These are phyloP conservation scores for Penicillium brevicompactum DNA, from an alignment of 2,329 filamentous ascomycete species.

Conservation along the genomic window DNA sequence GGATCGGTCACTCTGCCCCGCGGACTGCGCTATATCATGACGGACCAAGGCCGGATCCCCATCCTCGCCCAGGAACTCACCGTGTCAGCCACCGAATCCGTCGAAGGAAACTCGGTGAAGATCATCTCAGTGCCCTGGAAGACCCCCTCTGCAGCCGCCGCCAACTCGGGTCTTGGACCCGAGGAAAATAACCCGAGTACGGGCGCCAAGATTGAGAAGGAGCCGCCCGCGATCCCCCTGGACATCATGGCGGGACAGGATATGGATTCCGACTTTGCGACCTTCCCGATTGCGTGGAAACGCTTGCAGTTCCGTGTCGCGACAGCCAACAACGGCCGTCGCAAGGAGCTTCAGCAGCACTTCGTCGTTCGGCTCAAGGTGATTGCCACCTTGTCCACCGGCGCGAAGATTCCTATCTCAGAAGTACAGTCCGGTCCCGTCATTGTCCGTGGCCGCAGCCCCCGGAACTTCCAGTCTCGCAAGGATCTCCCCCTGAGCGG, in stretches of 20 bases:
- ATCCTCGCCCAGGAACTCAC: conserved; percentile 82
- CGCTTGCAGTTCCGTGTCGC: conserved; percentile 91
- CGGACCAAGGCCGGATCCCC: conserved; percentile 78
- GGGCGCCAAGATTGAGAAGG: conserved; percentile 74
- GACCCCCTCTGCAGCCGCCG: conserved; percentile 67
- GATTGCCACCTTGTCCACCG: conserved; percentile 78
- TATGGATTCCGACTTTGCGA: conserved; percentile 78
- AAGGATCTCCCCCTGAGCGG: conserved; percentile 89
- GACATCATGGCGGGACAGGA: conserved; percentile 67
- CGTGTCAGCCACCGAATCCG: conserved; percentile 91
- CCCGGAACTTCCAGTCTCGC: conserved; percentile 89
- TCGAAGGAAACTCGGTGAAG: conserved; percentile 87
- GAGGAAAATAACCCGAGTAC: conserved; percentile 30
- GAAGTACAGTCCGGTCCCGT: conserved; percentile 88
- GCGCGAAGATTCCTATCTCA: conserved; percentile 76
- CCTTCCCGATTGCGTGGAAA: conserved; percentile 93
- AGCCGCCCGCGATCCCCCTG: conserved; percentile 79
- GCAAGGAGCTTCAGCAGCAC: conserved; percentile 95
- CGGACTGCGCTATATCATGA: conserved; percentile 76
- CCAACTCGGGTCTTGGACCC: conserved; percentile 59
- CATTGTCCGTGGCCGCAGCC: conserved; percentile 89
- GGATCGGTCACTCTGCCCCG: conserved; percentile 82
- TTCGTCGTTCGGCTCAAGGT: conserved; percentile 89
- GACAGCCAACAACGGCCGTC: conserved; percentile 91
- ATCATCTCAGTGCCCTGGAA: conserved; percentile 98